phyloP scores from a whole-genome alignment of 1,284 basidiomycete species.

The Ustilago xerochloae region DNA sequence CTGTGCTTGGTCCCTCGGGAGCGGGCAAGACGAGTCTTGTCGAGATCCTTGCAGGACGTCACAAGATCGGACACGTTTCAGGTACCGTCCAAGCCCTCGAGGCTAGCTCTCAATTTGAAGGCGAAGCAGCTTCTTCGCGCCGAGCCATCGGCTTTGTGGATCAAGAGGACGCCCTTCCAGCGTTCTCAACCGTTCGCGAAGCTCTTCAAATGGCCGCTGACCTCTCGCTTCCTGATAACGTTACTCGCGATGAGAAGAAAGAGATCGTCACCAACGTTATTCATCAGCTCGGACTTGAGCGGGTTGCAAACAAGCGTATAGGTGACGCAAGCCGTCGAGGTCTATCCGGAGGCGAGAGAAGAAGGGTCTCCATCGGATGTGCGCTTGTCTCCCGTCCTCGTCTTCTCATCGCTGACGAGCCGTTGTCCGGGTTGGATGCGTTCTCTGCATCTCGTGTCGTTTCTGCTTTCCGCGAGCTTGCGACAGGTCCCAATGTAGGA shows the following conservation, averaged over 20 bases:
- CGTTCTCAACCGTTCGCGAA: constrained; percentile 56
- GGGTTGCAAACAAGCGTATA: constrained; percentile 47
- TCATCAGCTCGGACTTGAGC: constrained; percentile 45
- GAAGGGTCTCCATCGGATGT: constrained; percentile 54
- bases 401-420: constrained; percentile 56
- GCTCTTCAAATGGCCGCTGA: constrained; percentile 54
- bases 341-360: constrained; percentile 56
- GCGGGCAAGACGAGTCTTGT: constrained; percentile 60
- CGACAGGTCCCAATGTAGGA: constrained; percentile 18
- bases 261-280: constrained; percentile 39
- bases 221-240: constrained; percentile 53
- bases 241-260: constrained; percentile 28
- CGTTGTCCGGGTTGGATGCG: constrained; percentile 55
- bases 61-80: constrained; percentile 44
- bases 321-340: constrained; percentile 52
- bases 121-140: neutral
- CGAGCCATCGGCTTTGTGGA: constrained; percentile 54
- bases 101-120: neutral
- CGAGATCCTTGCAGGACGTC: constrained; percentile 54
- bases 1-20: constrained; percentile 56
- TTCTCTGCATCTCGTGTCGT: constrained; percentile 53
- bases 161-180: constrained; percentile 56
- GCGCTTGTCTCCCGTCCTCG: constrained; percentile 53
- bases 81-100: constrained; percentile 37
- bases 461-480: constrained; percentile 45